Evolutionary conservation across 441 rosid species (phyloP).

Genomic region (Erodium chrysanthum): DNA sequence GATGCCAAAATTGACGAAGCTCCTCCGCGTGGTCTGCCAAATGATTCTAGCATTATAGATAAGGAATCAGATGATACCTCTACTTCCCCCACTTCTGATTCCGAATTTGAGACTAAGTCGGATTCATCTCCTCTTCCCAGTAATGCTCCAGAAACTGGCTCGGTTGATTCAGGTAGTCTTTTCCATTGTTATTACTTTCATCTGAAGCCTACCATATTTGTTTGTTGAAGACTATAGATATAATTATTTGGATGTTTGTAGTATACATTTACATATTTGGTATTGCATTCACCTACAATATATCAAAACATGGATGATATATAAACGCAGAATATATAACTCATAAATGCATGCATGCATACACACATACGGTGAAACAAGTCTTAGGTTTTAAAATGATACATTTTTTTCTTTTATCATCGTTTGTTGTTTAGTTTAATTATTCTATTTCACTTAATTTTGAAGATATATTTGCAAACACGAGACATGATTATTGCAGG

Average conservation of each 20-base stretch:
- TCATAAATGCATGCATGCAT: not conserved
- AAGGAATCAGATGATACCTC: slow-evolving; percentile 23
- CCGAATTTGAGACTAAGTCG: slow-evolving; percentile 18
- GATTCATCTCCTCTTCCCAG: slow-evolving; percentile 17
- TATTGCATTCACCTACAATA: not conserved
- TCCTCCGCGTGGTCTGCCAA: not conserved
- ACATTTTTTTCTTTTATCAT: no score
- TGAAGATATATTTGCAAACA: not conserved
- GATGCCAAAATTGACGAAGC: slow-evolving; percentile 3
- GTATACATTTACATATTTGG: not conserved
- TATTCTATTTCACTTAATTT: not conserved
- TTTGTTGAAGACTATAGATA: not conserved
- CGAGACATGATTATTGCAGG: not conserved
- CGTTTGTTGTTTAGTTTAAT: not conserved
- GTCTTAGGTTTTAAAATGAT: not conserved
- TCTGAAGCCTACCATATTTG: not conserved
- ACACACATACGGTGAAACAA: not conserved
- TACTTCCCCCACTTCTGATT: slow-evolving; percentile 11
- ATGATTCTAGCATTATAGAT: slow-evolving; percentile 13
- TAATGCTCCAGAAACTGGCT: slow-evolving; percentile 21
- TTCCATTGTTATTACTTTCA: not conserved
- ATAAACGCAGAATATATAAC: not conserved
- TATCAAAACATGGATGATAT: not conserved
- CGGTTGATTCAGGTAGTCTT: slow-evolving; percentile 37
- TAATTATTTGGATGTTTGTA: not conserved